These are phyloP conservation scores for Lodderomyces beijingensis DNA, from an alignment of 1,139 yeast genomes.

Conservation along the genomic window DNA sequence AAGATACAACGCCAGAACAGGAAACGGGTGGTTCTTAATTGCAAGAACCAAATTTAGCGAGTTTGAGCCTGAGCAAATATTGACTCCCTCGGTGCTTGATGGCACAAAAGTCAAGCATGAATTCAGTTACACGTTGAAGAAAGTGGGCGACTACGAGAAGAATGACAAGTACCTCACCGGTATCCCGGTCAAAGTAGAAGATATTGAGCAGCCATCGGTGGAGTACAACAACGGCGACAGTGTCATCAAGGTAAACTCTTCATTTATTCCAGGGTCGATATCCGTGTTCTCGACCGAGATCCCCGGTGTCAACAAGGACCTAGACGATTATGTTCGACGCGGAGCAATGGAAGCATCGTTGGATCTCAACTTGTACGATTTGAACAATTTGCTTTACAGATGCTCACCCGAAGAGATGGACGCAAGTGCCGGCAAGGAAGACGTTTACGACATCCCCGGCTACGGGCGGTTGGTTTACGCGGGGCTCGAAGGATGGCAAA, in stretches of 20 bases:
- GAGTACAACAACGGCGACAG: constrained; percentile 40
- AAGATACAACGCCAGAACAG: constrained; percentile 76
- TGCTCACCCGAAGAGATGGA: constrained; percentile 90
- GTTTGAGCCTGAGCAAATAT: constrained; percentile 41
- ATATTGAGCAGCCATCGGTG: constrained; percentile 48
- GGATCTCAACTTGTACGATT: constrained; percentile 58
- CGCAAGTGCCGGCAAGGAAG: constrained; percentile 63
- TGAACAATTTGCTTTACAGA: constrained; percentile 70
- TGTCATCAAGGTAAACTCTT: constrained; percentile 44
- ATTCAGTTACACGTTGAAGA: constrained; percentile 55
- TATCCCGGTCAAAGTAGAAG: constrained; percentile 60
- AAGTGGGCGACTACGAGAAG: constrained; percentile 42
- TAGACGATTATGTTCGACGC: constrained; percentile 60
- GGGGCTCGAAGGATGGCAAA: constrained; percentile 91
- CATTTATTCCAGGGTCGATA: constrained; percentile 86
- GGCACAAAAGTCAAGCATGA: constrained; percentile 64
- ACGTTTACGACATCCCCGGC: constrained; percentile 70
- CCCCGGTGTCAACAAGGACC: constrained; percentile 45
- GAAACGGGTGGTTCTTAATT: constrained; percentile 83
- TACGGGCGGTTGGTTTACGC: constrained; percentile 76
- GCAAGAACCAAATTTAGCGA: constrained; percentile 75
- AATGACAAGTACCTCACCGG: constrained; percentile 47
- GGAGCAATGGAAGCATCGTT: constrained; percentile 76
- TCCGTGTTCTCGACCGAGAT: constrained; percentile 76
- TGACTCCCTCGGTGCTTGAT: constrained; percentile 58